These are phyloP conservation scores for Pisolithus thermaeus DNA, from an alignment of 1,284 basidiomycete genomes.

Conservation along the genomic window DNA sequence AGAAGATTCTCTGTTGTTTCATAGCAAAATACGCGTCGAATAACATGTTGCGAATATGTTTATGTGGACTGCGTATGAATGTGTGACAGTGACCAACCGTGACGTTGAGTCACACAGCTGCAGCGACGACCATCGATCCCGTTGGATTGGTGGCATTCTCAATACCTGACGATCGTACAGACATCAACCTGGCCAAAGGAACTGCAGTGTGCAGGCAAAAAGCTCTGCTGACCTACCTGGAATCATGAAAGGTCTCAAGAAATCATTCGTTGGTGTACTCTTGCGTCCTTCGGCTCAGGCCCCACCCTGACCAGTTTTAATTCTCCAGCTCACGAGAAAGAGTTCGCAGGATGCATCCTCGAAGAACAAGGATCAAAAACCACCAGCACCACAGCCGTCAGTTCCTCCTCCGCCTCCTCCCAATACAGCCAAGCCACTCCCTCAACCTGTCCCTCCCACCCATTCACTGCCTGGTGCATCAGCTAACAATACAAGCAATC, in stretches of 20 bases:
- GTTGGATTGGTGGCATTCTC: constrained; percentile 10
- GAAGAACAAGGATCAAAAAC: constrained; percentile 60
- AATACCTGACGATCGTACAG: constrained; percentile 8
- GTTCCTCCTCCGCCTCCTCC: constrained; percentile 60
- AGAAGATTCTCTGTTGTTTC: too few relatives aligned
- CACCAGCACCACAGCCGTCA: constrained; percentile 38
- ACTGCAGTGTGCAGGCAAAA: constrained; percentile 10
- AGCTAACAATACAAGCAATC: constrained; percentile 40
- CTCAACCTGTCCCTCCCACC: constrained; percentile 37
- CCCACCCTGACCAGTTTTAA: constrained; percentile 15
- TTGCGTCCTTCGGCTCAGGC: constrained; percentile 10
- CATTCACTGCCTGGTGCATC: constrained; percentile 35
- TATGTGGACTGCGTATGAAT: too few relatives aligned
- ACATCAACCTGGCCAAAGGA: constrained; percentile 10
- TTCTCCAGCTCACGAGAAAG: constrained; percentile 56
- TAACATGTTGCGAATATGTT: too few relatives aligned
- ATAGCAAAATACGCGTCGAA: too few relatives aligned
- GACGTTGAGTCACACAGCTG: constrained; percentile 25
- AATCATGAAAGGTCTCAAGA: constrained; percentile 85
- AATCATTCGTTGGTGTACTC: constrained; percentile 61
- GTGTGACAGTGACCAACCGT: constrained; percentile 26
- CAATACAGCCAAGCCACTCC: constrained; percentile 57
- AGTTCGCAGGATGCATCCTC: constrained; percentile 59
- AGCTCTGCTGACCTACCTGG: constrained; percentile 13
- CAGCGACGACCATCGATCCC: constrained; percentile 28